Conservation (phyloP, 331 rosid species). For the Malus hybrid region DNA sequence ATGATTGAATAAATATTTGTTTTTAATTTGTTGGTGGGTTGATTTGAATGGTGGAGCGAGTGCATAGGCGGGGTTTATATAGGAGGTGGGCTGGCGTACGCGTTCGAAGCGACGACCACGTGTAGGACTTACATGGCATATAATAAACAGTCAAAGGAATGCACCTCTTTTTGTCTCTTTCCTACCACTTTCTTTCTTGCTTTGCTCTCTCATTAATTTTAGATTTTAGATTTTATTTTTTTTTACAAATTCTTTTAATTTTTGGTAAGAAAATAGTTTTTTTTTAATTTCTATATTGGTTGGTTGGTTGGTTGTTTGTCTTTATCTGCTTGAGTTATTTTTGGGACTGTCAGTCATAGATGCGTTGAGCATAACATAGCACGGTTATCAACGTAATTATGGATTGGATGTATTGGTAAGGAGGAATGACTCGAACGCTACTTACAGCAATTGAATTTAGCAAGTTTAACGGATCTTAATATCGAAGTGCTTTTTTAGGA, state of each 20-base stretch:
- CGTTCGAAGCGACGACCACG: neutral
- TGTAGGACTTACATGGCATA: neutral
- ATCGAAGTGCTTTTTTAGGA: too few relatives aligned
- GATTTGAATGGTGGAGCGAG: neutral
- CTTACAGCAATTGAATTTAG: too few relatives aligned
- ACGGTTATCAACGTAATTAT: too few relatives aligned
- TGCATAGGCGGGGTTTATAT: neutral
- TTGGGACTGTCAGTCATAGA: neutral
- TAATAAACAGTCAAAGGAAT: neutral
- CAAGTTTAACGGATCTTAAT: too few relatives aligned
- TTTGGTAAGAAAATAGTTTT: neutral
- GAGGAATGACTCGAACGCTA: too few relatives aligned
- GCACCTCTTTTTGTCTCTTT: neutral
- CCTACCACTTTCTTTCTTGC: neutral
- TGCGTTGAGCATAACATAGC: neutral
- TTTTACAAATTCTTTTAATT: neutral
- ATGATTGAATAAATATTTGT: neutral
- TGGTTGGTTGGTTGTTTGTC: neutral
- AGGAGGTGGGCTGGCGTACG: neutral
- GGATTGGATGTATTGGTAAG: too few relatives aligned
- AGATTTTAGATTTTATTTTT: neutral
- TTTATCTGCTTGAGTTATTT: neutral
- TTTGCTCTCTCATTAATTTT: neutral
- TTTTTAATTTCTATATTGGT: neutral
- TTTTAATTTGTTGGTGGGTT: neutral